Base-by-base conservation (phyloP, 257 asterid species). In the Scutellaria minor region DNA sequence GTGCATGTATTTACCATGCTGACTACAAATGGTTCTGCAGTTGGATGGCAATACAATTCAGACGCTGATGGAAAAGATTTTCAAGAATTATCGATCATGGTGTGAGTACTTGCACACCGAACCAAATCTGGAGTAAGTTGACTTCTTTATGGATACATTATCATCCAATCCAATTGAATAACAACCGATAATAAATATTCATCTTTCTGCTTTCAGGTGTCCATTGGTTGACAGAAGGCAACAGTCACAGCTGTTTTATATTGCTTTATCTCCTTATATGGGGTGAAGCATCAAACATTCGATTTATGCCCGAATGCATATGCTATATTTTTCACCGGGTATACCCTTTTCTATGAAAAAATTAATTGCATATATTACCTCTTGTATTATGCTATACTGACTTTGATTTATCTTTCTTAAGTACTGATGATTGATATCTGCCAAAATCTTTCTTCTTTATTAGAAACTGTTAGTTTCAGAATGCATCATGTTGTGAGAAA, bases 251-350 rank as follows among this genome's bases (percentile, higher is more conserved):
- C 97, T 91, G 81, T 97, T 94, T 55, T 91, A 94, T 86, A 87
- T 91, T 76, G 97, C 96, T 94, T 58, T 94, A 91, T 90, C 97
- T 94, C 77, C 96, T 94, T 78, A 91, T 94, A 53, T 94, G 99
- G 99, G 98, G 99, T 14, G 99, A 94, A 91, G 98, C 98, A 80
- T 94, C 99, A 70, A 94, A 94, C 71, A 80, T 94, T 70, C 96
- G 99, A 15, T 95, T 95, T 74, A 95, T 95, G 99, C 99, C 99
- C 14, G 99, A 95, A 72, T 95, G 99, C 85, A 64, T 95, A 54
- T 18, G 0, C 18, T 18, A 18, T 18, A 18, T 18, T 18, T 18
- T 18, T 18, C 18, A 18, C 18, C 18, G 18, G 18, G 18, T 18
- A 18, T 18, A 18, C 18, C 18, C 18, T 18, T 18, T 18, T 18